Percentiles rank a stretch among this genome's conserved stretches.
Conservation (phyloP, 495 filamentous ascomycete species). For the Geoglossum glabrum region DNA sequence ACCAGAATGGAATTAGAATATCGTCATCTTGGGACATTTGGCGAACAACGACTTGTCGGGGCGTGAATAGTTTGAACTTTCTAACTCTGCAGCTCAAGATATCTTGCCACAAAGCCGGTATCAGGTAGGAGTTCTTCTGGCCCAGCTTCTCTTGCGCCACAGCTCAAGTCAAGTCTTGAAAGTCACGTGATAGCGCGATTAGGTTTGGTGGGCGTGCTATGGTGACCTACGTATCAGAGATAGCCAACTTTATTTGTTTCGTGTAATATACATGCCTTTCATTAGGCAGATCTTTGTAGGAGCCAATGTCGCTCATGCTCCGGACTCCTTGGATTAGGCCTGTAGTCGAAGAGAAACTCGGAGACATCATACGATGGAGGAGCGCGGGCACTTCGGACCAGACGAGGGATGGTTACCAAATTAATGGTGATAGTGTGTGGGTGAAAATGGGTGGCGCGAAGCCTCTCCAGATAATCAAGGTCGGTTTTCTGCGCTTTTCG, state of each 20-base stretch:
- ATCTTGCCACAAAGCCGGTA: too few species aligned
- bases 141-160: too few species aligned
- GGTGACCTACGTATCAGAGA: too few species aligned
- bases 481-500: background rate
- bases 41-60: background rate
- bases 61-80: too few species aligned
- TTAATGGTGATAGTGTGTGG: background rate
- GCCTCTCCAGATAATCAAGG: background rate
- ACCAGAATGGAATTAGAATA: background rate
- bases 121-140: too few species aligned
- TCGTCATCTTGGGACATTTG: background rate
- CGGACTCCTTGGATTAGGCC: background rate
- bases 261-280: background rate
- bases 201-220: too few species aligned
- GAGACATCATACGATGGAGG: background rate
- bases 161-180: too few species aligned
- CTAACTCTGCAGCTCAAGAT: too few species aligned
- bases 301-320: background rate
- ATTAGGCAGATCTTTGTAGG: background rate
- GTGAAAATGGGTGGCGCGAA: background rate
- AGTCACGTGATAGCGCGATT: too few species aligned
- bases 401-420: background rate
- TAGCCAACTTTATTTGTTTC: background rate
- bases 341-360: background rate
- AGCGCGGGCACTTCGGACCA: background rate